Percentiles rank a stretch among this genome's conserved stretches.
Conservation (phyloP, 306 rosid genomes). For the Quercus cerris region DNA sequence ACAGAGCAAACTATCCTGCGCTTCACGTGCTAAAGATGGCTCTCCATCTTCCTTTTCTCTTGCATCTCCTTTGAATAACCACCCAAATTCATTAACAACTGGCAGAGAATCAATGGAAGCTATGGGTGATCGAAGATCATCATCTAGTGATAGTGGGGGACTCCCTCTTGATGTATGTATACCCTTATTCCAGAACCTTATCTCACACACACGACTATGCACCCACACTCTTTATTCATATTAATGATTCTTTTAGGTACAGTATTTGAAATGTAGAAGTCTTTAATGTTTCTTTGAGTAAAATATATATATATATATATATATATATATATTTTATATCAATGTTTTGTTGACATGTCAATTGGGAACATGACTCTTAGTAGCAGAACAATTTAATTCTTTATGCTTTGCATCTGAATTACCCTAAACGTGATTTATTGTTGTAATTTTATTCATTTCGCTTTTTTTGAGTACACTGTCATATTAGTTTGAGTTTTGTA, state of each 20-base stretch:
- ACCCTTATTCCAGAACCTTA: slow-evolving; percentile 2
- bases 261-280: neutral
- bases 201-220: slow-evolving; percentile 3
- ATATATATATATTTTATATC: neutral
- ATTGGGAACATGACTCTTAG: neutral
- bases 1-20: slow-evolving; percentile 68
- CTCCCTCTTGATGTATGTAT: slow-evolving; percentile 73
- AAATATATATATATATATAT: neutral
- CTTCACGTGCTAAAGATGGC: slow-evolving; percentile 52
- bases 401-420: neutral
- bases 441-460: neutral
- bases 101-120: slow-evolving; percentile 45
- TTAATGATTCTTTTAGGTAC: neutral
- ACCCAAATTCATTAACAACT: slow-evolving; percentile 34
- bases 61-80: slow-evolving; percentile 51
- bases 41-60: slow-evolving; percentile 82
- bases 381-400: neutral
- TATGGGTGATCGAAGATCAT: slow-evolving; percentile 38
- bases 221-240: slow-evolving; percentile 13
- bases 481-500: slow-evolving; percentile 3
- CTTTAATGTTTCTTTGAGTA: neutral
- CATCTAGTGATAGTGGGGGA: slow-evolving; percentile 58
- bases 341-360: neutral
- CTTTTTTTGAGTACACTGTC: slow-evolving; percentile 3
- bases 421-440: neutral